Evolutionary conservation across 2,329 filamentous ascomycete species (phyloP), one percentile per base, ranked within the genome.

Genomic region (Tolypocladium capitatum): DNA sequence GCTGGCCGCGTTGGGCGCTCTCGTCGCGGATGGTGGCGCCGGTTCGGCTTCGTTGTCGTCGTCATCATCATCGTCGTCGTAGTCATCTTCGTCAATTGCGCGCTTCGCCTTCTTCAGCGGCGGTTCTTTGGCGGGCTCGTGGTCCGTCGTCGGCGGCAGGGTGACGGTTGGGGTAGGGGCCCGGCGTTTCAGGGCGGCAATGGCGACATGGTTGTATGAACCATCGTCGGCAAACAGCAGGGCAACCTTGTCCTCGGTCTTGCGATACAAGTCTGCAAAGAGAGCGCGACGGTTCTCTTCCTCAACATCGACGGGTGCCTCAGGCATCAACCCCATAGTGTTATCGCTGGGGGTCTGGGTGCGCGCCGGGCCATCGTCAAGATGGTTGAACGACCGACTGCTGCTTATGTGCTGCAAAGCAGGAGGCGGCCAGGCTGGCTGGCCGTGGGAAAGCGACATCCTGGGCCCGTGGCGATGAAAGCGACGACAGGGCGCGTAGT

Each of bases 51-150:
- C 79, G 41, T 80, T 82, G 16, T 84, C 82, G 8, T 84, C 80
- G 1, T 86, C 83, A 16, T 87, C 84, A 38, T 91, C 84, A 49
- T 95, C 89, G 58, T 91, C 86, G 55, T 84, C 86, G 60, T 91
- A 90, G 66, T 91, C 84, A 58, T 89, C 84, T 63, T 91, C 86
- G 57, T 89, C 81, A 73, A 91, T 89, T 62, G 80, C 74, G 58
- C 86, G 77, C 64, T 84, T 84, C 43, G 80, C 75, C 67, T 86
- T 84, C 68, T 92, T 95, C 49, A 75, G 68, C 34, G 81, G 78
- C 46, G 79, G 76, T 59, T 83, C 76, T 55, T 71, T 70, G 55
- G 76, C 70, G 42, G 75, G 72, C 52, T 71, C 66, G 60, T 84
- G 71, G 66, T 81, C 75, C 65, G 74, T 78, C 52, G 78, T 67